phyloP scores from a whole-genome alignment of 2,329 filamentous ascomycete species.

The Sarocladiaceae sp. region DNA sequence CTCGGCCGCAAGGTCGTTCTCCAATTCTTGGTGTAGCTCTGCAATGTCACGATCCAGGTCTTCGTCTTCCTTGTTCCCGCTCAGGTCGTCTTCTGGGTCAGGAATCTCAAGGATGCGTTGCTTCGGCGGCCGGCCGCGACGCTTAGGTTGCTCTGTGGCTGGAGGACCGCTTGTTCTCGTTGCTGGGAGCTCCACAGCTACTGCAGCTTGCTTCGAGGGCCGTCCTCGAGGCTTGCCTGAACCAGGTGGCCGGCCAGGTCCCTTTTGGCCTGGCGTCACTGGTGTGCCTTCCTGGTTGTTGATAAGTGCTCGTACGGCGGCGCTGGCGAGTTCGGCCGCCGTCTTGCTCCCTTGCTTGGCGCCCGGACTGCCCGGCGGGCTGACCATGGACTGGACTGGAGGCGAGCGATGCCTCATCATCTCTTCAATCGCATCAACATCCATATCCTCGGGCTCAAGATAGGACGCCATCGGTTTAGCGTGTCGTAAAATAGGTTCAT shows the following conservation, averaged over 20 bases:
- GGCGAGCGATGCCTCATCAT: slow-evolving; percentile 26
- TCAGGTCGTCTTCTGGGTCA: background rate
- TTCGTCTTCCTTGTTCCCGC: background rate
- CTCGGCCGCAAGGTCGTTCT: background rate
- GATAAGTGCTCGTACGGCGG: slow-evolving; percentile 25
- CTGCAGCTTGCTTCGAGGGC: slow-evolving; percentile 23
- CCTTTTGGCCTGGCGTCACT: background rate
- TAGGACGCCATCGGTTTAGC: slow-evolving; percentile 48
- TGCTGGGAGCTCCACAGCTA: slow-evolving; percentile 7
- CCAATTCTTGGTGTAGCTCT: slow-evolving; percentile 1
- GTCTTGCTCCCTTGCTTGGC: slow-evolving; percentile 10
- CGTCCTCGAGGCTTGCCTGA: slow-evolving; percentile 22
- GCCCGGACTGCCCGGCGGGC: slow-evolving; percentile 9
- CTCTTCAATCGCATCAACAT: slow-evolving; percentile 35
- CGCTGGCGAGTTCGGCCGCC: slow-evolving; percentile 34
- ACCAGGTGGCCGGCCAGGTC: slow-evolving; percentile 1
- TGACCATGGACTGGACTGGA: slow-evolving; percentile 2
- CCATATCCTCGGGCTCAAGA: slow-evolving; percentile 38
- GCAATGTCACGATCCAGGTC: slow-evolving; percentile 3
- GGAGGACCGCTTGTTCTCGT: slow-evolving; percentile 1
- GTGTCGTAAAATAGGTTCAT: slow-evolving; percentile 44
- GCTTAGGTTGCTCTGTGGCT: slow-evolving; percentile 6
- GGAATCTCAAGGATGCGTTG: background rate
- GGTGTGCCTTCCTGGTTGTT: slow-evolving; percentile 12
- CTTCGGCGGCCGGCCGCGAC: slow-evolving; percentile 12